phyloP scores from a whole-genome alignment of 2,329 filamentous ascomycete genomes.

The Chaetomiaceae sp. region DNA sequence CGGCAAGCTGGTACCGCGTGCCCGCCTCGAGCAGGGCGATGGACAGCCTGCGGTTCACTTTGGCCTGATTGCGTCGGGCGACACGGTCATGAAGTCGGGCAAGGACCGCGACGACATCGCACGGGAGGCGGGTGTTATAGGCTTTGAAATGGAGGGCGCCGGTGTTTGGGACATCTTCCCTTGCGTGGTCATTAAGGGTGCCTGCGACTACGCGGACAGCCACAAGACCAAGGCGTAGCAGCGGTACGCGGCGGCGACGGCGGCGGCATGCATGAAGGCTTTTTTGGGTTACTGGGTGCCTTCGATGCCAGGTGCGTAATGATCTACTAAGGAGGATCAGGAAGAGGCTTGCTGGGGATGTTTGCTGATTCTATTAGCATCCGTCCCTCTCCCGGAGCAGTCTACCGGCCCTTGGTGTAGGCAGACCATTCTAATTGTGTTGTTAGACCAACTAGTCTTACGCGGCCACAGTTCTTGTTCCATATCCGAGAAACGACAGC shows the following conservation, averaged over 20 bases:
- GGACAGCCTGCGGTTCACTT: slow-evolving; percentile 7
- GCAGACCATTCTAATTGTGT: slow-evolving; percentile 23
- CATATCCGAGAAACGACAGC: too few species aligned
- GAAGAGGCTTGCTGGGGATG: too few species aligned
- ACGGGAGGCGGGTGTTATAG: neutral
- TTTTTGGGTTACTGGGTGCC: neutral
- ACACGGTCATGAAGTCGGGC: slow-evolving; percentile 8
- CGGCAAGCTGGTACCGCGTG: slow-evolving; percentile 2
- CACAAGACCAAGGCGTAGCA: slow-evolving; percentile 14
- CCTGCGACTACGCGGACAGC: slow-evolving; percentile 13
- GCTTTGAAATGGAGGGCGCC: slow-evolving; percentile 10
- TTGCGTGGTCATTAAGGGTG: slow-evolving; percentile 12
- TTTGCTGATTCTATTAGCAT: too few species aligned
- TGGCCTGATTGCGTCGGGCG: slow-evolving; percentile 12
- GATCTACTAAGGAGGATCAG: neutral
- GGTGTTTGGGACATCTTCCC: slow-evolving; percentile 12
- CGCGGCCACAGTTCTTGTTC: too few species aligned
- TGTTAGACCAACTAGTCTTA: too few species aligned
- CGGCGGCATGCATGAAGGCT: slow-evolving; percentile 5
- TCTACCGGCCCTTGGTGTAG: slow-evolving; percentile 10
- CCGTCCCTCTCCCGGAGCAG: too few species aligned
- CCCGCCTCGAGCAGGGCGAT: slow-evolving; percentile 4
- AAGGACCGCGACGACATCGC: slow-evolving; percentile 7
- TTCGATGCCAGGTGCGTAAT: neutral
- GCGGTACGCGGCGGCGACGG: slow-evolving; percentile 1